phyloP scores from a whole-genome alignment of 2,329 filamentous ascomycete species.

The Escovopsis sp. region DNA sequence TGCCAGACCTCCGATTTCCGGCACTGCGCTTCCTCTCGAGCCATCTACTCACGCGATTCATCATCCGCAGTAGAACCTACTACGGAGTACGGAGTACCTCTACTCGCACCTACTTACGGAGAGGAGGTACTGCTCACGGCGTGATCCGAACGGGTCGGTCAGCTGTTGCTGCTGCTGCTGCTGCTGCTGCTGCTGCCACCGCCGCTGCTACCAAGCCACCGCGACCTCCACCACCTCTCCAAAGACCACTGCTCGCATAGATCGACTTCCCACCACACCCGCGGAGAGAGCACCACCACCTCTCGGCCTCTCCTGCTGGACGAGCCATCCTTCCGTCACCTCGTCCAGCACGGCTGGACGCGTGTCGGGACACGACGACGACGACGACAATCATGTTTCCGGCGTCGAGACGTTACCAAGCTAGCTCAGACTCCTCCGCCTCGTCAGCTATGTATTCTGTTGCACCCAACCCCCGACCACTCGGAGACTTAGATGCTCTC shows the following conservation, averaged over 20 bases:
- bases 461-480: conserved; percentile 8
- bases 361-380: conserved; percentile 3
- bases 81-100: too few species aligned
- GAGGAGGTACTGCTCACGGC: too few species aligned
- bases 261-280: not conserved
- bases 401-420: conserved; percentile 4
- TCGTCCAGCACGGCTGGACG: not conserved
- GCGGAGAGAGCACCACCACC: too few species aligned
- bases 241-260: not conserved
- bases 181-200: too few species aligned
- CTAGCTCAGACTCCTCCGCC: conserved; percentile 5
- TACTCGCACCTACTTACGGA: too few species aligned
- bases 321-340: too few species aligned
- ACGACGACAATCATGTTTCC: conserved; percentile 7
- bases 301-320: not conserved
- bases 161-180: too few species aligned
- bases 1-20: too few species aligned
- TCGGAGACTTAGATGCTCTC: conserved; percentile 10
- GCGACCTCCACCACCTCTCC: not conserved
- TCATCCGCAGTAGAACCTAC: too few species aligned
- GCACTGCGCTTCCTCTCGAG: too few species aligned
- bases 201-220: conserved; percentile 1
- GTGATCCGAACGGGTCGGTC: too few species aligned
- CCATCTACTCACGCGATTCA: too few species aligned
- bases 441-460: conserved; percentile 10